These are phyloP conservation scores for Pezicula carpinea DNA, from an alignment of 2,329 filamentous ascomycete species.

Conservation along the genomic window DNA sequence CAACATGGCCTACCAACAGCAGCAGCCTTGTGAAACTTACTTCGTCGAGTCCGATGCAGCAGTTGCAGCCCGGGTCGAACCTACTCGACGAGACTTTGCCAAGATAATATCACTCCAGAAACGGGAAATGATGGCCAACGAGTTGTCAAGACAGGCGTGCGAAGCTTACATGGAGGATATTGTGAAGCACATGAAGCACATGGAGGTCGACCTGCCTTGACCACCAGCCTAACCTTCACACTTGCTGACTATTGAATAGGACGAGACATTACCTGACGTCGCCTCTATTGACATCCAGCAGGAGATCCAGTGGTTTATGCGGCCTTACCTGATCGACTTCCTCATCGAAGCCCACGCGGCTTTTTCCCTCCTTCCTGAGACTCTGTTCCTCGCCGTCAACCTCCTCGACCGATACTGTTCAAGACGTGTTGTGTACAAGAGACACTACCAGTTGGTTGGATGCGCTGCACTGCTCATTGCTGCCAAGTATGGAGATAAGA, in stretches of 20 bases:
- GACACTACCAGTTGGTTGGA: slow-evolving; percentile 96
- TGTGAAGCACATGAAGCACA: slow-evolving; percentile 87
- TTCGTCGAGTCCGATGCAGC: slow-evolving; percentile 57
- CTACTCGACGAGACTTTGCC: slow-evolving; percentile 60
- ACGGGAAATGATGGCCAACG: slow-evolving; percentile 83
- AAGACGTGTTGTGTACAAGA: slow-evolving; percentile 95
- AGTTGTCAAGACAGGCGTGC: slow-evolving; percentile 77
- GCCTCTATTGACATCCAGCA: slow-evolving; percentile 98
- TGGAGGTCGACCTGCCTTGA: slow-evolving; percentile 59
- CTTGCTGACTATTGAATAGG: slow-evolving; percentile 39
- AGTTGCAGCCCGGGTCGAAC: slow-evolving; percentile 25
- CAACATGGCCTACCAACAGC: slow-evolving; percentile 25
- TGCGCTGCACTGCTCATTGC: slow-evolving; percentile 95
- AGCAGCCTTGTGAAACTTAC: slow-evolving; percentile 62
- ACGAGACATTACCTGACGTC: slow-evolving; percentile 89
- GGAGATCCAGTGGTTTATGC: slow-evolving; percentile 99
- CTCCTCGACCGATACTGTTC: slow-evolving; percentile 97
- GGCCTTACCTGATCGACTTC: slow-evolving; percentile 96
- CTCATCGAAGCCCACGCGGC: slow-evolving; percentile 94
- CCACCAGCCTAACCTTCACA: slow-evolving; percentile 5
- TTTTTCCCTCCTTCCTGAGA: slow-evolving; percentile 90
- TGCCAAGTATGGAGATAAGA: slow-evolving; percentile 98
- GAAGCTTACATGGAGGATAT: slow-evolving; percentile 95
- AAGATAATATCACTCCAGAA: slow-evolving; percentile 75
- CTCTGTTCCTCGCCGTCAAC: slow-evolving; percentile 93